Evolutionary conservation across 2,329 filamentous ascomycete genomes (phyloP).

Genomic region (Colletotrichum plurivorum): DNA sequence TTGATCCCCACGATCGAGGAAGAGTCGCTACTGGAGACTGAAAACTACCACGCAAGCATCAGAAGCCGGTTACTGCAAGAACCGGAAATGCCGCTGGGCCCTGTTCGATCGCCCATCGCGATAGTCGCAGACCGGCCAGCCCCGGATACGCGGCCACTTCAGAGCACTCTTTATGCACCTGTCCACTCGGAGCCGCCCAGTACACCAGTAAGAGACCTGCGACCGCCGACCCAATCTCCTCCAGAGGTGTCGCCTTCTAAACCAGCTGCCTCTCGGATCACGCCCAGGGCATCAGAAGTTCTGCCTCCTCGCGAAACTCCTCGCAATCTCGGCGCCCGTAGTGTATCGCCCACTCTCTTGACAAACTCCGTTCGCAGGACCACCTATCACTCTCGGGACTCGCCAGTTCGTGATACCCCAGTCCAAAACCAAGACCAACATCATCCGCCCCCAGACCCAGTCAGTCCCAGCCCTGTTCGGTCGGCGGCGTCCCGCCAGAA

Average conservation of each 20-base stretch:
- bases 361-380: too few species aligned
- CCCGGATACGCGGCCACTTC: neutral
- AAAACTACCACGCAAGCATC: neutral
- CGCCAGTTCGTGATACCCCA: too few species aligned
- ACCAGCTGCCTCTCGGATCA: neutral
- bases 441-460: neutral
- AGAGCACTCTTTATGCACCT: neutral
- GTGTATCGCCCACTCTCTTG: too few species aligned
- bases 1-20: constrained; percentile 25
- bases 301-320: neutral
- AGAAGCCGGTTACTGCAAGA: constrained; percentile 14
- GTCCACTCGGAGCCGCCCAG: constrained; percentile 10
- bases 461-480: neutral
- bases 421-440: neutral
- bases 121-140: constrained; percentile 19
- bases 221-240: constrained; percentile 6
- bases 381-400: too few species aligned
- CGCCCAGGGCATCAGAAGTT: neutral
- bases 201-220: constrained; percentile 6
- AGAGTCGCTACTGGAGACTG: constrained; percentile 5
- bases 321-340: neutral
- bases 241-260: neutral
- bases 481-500: neutral
- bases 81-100: constrained; percentile 10
- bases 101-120: constrained; percentile 15